phyloP scores from a whole-genome alignment of 345 rosid genomes.

The Excoecaria agallocha region DNA sequence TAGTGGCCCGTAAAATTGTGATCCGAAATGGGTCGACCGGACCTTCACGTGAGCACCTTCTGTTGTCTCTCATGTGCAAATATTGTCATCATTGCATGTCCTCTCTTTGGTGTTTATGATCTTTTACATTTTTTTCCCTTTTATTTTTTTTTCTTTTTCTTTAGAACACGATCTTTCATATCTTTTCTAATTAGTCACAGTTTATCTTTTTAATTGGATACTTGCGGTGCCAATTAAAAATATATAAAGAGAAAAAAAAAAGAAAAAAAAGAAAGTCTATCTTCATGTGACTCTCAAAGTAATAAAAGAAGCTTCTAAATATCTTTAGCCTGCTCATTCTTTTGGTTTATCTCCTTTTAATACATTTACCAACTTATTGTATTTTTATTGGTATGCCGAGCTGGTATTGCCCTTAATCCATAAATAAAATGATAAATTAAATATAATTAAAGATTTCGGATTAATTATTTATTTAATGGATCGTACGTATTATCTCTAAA shows the following conservation, averaged over 20 bases:
- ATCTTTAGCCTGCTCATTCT: not conserved
- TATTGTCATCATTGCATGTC: constrained; percentile 16
- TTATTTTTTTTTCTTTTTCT: too few relatives aligned
- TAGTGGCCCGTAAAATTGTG: too few relatives aligned
- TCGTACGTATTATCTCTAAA: too few relatives aligned
- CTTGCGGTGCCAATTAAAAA: constrained; percentile 8
- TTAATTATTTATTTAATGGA: too few relatives aligned
- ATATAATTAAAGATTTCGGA: too few relatives aligned
- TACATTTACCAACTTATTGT: not conserved
- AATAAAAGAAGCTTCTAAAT: not conserved
- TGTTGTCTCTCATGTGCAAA: constrained; percentile 38
- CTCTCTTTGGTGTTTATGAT: not conserved
- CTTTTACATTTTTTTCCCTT: too few relatives aligned
- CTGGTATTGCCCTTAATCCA: too few relatives aligned
- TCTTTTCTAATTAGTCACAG: not conserved
- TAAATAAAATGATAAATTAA: too few relatives aligned
- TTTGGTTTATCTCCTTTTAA: not conserved
- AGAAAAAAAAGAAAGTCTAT: too few relatives aligned
- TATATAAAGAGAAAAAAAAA: not conserved
- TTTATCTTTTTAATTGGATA: too few relatives aligned
- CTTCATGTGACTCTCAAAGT: constrained; percentile 29
- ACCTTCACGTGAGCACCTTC: constrained; percentile 49
- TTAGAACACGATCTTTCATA: not conserved
- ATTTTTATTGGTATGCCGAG: too few relatives aligned
- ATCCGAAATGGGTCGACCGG: constrained; percentile 34